A percentile compares a stretch with the other conserved stretches of the same genome.
phyloP scores from a whole-genome alignment of 2,329 filamentous ascomycete genomes.

The Diaporthe citri region DNA sequence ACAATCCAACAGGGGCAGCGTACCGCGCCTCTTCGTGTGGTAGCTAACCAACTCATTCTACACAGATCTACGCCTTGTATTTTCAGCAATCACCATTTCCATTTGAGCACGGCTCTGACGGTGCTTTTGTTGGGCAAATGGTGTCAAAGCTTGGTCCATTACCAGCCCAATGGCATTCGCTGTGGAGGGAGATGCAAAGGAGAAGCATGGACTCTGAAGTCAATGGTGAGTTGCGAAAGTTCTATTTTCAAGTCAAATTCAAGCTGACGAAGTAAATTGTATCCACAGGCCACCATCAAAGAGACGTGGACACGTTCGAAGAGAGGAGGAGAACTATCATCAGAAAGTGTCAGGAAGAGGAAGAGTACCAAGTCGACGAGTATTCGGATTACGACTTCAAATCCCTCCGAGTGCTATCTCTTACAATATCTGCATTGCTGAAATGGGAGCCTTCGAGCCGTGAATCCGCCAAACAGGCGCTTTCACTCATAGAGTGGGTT shows the following conservation, averaged over 20 bases:
- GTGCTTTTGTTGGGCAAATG: background rate
- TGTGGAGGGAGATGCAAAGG: background rate
- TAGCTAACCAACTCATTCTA: background rate
- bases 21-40: too few species aligned
- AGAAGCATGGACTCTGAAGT: background rate
- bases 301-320: background rate
- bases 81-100: constrained; percentile 3
- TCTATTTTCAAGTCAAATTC: background rate
- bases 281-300: background rate
- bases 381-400: constrained; percentile 1
- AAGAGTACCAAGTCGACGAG: background rate
- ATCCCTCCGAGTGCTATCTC: background rate
- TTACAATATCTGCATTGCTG: background rate
- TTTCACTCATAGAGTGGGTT: background rate
- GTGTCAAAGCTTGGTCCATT: background rate
- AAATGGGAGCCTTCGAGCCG: background rate
- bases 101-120: background rate
- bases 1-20: too few species aligned
- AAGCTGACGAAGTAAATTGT: background rate
- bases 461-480: background rate
- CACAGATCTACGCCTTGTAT: constrained; percentile 11
- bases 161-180: background rate
- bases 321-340: background rate
- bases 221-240: background rate
- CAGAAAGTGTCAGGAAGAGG: background rate